phyloP scores from a whole-genome alignment of 495 filamentous ascomycete species.

The Neurospora cerealis region DNA sequence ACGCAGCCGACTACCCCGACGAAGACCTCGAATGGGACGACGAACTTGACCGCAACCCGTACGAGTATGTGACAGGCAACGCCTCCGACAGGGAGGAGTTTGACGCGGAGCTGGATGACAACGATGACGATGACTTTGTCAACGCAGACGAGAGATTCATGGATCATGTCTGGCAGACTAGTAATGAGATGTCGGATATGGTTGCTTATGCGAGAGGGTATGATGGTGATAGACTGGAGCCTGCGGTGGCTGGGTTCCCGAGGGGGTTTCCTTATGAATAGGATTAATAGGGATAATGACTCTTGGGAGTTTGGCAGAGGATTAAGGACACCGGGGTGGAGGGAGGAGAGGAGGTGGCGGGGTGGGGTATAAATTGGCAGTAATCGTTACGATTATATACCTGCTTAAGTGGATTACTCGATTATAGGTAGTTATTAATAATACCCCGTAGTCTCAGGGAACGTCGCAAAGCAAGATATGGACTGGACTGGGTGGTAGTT shows the following conservation, averaged over 20 bases:
- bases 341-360: background rate
- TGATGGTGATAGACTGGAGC: background rate
- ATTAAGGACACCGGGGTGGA: no score
- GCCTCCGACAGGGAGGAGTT: constrained; percentile 38
- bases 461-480: background rate
- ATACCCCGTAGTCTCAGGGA: background rate
- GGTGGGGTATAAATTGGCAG: background rate
- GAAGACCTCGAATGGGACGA: constrained; percentile 47
- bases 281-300: background rate
- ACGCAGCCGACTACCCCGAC: constrained; percentile 45
- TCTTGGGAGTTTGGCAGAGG: background rate
- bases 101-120: constrained; percentile 10
- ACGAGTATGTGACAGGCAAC: constrained; percentile 33
- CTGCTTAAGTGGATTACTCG: background rate
- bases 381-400: background rate
- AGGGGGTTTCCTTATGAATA: background rate
- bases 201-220: background rate
- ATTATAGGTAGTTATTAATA: background rate
- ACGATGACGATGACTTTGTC: constrained; percentile 23
- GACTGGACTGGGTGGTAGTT: background rate
- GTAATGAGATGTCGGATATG: background rate
- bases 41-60: constrained; percentile 36
- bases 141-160: constrained; percentile 7
- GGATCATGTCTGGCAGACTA: background rate
- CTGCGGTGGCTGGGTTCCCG: background rate